Base-by-base conservation (phyloP, 768 basidiomycete genomes). In the Naganishia onofrii region DNA sequence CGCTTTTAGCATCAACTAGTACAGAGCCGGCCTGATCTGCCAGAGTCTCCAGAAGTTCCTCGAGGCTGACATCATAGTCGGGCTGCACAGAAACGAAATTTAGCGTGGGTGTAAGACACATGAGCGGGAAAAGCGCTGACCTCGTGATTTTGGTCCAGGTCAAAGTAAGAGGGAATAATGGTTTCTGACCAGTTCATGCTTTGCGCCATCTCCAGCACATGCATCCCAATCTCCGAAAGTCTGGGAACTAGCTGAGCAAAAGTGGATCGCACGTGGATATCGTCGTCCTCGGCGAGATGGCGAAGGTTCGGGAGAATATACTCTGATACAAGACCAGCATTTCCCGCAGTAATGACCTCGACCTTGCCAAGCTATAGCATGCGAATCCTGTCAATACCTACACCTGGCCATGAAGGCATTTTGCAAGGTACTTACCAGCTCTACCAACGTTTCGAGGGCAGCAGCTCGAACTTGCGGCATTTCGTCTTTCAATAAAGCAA, bases 181-280 rank as follows among this genome's bases (percentile, higher is more conserved):
- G 86, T 85, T 0, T 91, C 91, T 70, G 92, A 89, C 0, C 89
- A 90, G 78, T 90, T 92, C 71, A 94, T 82, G 0, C 93, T 90
- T 77, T 96, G 92, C 0, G 88, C 90, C 88, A 97, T 93, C 79
- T 98, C 94, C 36, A 98, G 83, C 81, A 93, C 96, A 51, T 89
- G 85, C 67, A 90, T 85, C 1, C 92, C 91, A 0, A 90, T 91
- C 68, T 93, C 90, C 0, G 94, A 93, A 1, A 99, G 84, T 23
- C 88, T 85, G 0, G 89, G 89, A 44, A 98, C 87, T 72, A 89
- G 90, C 74, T 92, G 90, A 0, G 94, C 96, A 83, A 88, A 85
- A 81, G 90, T 83, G 81, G 87, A 81, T 81, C 96, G 84, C 3
- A 90, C 88, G n/a, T 88, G 89, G 0, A 92, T 85, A 73, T 97